Percentiles rank a stretch among this genome's conserved stretches.
phyloP scores from a whole-genome alignment of 1,284 basidiomycete species.

The Phenoliferia sp. region DNA sequence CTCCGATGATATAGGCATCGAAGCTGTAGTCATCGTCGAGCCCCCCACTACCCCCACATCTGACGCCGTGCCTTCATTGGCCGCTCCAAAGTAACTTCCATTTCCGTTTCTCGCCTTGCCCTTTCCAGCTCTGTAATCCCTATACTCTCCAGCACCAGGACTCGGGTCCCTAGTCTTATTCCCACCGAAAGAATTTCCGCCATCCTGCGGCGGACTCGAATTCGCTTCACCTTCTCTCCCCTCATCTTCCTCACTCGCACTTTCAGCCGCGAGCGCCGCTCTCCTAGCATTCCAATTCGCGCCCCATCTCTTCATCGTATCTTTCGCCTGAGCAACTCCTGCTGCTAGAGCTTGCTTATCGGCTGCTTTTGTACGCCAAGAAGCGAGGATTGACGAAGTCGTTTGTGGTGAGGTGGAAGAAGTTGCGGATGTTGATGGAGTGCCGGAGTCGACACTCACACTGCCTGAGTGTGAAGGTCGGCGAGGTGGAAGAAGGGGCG shows the following conservation, averaged over 20 bases:
- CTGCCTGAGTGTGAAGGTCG: slow-evolving; percentile 1
- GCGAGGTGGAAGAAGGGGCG: slow-evolving; percentile 1
- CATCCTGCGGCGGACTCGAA: slow-evolving; percentile 6
- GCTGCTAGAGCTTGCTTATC: slow-evolving; percentile 64
- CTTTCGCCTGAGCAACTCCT: slow-evolving; percentile 58
- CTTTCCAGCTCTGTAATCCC: slow-evolving; percentile 12
- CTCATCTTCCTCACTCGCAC: slow-evolving; percentile 1
- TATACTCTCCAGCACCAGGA: not conserved
- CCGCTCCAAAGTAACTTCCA: not conserved
- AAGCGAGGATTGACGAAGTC: slow-evolving; percentile 41
- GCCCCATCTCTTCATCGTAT: slow-evolving; percentile 82
- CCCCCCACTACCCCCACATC: no score
- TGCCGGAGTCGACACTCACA: slow-evolving; percentile 9
- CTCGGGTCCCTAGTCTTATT: not conserved
- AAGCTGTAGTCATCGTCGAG: no score
- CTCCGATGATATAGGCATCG: not conserved
- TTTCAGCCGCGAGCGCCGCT: slow-evolving; percentile 13
- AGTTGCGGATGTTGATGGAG: slow-evolving; percentile 11
- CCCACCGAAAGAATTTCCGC: not conserved
- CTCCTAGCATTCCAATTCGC: slow-evolving; percentile 55
- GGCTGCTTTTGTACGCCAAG: slow-evolving; percentile 55
- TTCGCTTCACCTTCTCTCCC: not conserved
- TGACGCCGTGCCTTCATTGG: no score
- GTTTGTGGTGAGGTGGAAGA: slow-evolving; percentile 10
- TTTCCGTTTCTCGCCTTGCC: not conserved